Evolutionary conservation across 257 asterid genomes (phyloP).

Genomic region (Lycium ferocissimum): DNA sequence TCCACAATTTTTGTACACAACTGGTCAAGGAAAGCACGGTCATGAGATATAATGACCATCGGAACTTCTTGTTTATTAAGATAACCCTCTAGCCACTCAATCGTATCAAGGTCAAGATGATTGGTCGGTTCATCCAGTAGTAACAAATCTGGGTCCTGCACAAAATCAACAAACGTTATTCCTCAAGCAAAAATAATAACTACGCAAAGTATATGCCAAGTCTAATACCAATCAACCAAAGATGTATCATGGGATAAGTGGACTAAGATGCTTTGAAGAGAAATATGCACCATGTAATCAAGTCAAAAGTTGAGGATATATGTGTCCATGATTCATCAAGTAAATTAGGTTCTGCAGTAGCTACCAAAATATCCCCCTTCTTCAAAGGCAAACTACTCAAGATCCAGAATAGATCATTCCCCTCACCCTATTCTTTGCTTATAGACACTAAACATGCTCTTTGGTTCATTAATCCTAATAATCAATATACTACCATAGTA

Average conservation of each 20-base stretch:
- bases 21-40: slow-evolving; percentile 96
- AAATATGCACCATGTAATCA: neutral
- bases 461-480: neutral
- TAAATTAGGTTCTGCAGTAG: neutral
- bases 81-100: slow-evolving; percentile 98
- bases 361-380: neutral
- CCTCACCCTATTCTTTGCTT: neutral
- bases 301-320: neutral
- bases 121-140: slow-evolving; percentile 98
- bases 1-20: slow-evolving; percentile 95
- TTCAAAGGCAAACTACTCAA: neutral
- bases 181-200: slow-evolving; percentile 27
- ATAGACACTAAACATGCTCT: neutral
- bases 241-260: neutral
- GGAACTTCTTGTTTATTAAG: slow-evolving; percentile 93
- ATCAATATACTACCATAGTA: neutral
- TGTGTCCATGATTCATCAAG: slow-evolving; percentile 21
- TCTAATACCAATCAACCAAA: slow-evolving; percentile 19
- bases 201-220: neutral
- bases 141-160: slow-evolving; percentile 89
- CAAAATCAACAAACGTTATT: slow-evolving; percentile 33
- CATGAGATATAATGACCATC: slow-evolving; percentile 98
- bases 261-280: slow-evolving; percentile 4
- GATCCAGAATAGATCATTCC: neutral
- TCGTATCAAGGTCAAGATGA: slow-evolving; percentile 97